Evolutionary conservation across 2,329 filamentous ascomycete genomes (phyloP).

Genomic region (Lachnellula willkommii): DNA sequence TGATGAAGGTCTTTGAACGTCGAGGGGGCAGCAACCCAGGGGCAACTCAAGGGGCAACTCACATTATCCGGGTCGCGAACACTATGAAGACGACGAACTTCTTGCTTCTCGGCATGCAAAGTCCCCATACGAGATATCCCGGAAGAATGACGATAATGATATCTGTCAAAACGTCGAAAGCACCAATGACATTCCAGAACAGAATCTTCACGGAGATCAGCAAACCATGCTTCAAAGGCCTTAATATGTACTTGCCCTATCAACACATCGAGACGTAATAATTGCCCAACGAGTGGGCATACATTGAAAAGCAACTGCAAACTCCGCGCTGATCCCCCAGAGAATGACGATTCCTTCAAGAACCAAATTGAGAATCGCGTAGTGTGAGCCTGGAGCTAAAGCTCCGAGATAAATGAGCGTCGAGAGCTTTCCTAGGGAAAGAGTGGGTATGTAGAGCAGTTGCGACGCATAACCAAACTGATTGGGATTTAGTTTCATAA

Average conservation of each 20-base stretch:
- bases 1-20: background rate
- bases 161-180: conserved; percentile 44
- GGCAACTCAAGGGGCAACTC: conserved; percentile 30
- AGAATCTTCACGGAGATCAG: conserved; percentile 1
- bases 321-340: conserved; percentile 21
- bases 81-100: conserved; percentile 16
- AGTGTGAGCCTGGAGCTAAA: conserved; percentile 14
- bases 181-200: conserved; percentile 45
- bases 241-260: conserved; percentile 12
- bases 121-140: conserved; percentile 41
- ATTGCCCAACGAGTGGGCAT: conserved; percentile 25
- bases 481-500: background rate
- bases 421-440: conserved; percentile 27
- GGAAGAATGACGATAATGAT: conserved; percentile 42
- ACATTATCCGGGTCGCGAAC: conserved; percentile 31
- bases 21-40: conserved; percentile 22
- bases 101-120: conserved; percentile 38
- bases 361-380: conserved; percentile 13
- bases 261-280: conserved; percentile 20
- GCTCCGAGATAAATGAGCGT: conserved; percentile 23
- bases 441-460: conserved; percentile 25
- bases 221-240: background rate
- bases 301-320: conserved; percentile 27
- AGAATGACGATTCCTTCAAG: conserved; percentile 13
- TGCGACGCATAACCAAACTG: conserved; percentile 27